Evolutionary conservation across 371 early-diverging fungal species (phyloP).

Genomic region (Batrachochytrium dendrobatidis): DNA sequence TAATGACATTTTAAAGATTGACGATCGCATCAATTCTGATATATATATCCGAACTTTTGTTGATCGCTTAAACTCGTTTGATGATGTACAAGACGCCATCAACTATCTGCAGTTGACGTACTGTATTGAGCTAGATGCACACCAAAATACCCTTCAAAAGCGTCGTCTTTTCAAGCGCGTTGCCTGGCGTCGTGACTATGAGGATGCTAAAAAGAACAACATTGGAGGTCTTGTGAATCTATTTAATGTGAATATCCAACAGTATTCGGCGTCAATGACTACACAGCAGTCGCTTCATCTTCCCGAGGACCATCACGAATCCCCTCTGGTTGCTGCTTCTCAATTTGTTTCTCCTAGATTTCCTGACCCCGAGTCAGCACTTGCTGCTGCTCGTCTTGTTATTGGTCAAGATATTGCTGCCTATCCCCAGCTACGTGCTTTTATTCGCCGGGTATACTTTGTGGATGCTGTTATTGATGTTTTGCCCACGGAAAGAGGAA

Average conservation of each 20-base stretch:
- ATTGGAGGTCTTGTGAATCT: conserved; percentile 52
- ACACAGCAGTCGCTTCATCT: conserved; percentile 10
- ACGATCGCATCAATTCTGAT: conserved; percentile 42
- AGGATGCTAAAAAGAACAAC: conserved; percentile 43
- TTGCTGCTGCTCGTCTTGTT: conserved; percentile 32
- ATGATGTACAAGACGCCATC: conserved; percentile 67
- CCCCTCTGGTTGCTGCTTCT: conserved; percentile 58
- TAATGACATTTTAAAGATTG: conserved; percentile 19
- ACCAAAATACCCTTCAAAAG: conserved; percentile 13
- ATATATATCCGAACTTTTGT: conserved; percentile 40
- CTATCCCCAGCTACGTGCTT: conserved; percentile 64
- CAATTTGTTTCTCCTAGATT: conserved; percentile 48
- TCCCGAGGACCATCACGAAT: conserved; percentile 29
- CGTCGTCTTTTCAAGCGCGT: conserved; percentile 39
- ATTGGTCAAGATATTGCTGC: background rate
- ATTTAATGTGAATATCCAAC: conserved; percentile 23
- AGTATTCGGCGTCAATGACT: conserved; percentile 22
- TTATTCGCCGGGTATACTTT: conserved; percentile 67
- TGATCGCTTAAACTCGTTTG: conserved; percentile 34
- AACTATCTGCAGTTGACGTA: conserved; percentile 64
- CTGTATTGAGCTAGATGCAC: conserved; percentile 52
- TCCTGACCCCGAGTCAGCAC: conserved; percentile 47
- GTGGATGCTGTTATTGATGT: conserved; percentile 62
- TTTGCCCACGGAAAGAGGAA: conserved; percentile 77
- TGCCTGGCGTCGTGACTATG: conserved; percentile 40